Percentiles rank a stretch among this genome's conserved stretches.
Conservation (phyloP, 257 asterid species). For the Striga asiatica region DNA sequence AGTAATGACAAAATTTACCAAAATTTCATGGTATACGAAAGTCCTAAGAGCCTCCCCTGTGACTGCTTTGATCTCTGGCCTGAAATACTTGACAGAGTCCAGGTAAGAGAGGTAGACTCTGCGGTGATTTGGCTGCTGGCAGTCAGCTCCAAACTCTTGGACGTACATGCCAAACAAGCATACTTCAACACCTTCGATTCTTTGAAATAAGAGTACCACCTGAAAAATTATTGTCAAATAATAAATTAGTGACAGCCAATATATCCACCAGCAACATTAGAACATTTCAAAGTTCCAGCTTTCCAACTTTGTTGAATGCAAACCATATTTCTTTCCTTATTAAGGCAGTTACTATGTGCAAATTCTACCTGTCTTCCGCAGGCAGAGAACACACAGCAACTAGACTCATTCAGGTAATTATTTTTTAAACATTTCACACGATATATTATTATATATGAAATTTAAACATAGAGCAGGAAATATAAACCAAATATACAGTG, state of each 20-base stretch:
- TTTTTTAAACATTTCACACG: no score
- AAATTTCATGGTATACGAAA: constrained; percentile 91
- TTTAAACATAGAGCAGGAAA: no score
- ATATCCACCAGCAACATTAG: not conserved
- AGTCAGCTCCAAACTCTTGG: constrained; percentile 98
- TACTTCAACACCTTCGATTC: constrained; percentile 97
- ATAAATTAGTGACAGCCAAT: not conserved
- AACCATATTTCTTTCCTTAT: constrained; percentile 1
- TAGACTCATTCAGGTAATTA: not conserved
- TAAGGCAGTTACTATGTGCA: constrained; percentile 2
- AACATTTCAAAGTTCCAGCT: not conserved
- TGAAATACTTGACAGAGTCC: constrained; percentile 96
- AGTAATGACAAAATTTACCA: constrained; percentile 45
- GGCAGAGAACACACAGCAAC: not conserved
- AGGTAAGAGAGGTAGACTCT: constrained; percentile 97
- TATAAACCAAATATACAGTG: no score
- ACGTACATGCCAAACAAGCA: constrained; percentile 98
- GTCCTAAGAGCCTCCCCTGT: constrained; percentile 99
- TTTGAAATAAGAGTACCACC: constrained; percentile 86
- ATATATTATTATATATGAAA: no score
- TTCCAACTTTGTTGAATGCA: constrained; percentile 1
- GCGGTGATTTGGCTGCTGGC: constrained; percentile 92
- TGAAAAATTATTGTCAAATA: constrained; percentile 25
- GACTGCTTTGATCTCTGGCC: constrained; percentile 86
- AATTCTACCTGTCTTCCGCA: constrained; percentile 6